Percentiles rank a stretch among this genome's conserved stretches.
phyloP scores from a whole-genome alignment of 179 eudicot species.

The Beta corolliflora region DNA sequence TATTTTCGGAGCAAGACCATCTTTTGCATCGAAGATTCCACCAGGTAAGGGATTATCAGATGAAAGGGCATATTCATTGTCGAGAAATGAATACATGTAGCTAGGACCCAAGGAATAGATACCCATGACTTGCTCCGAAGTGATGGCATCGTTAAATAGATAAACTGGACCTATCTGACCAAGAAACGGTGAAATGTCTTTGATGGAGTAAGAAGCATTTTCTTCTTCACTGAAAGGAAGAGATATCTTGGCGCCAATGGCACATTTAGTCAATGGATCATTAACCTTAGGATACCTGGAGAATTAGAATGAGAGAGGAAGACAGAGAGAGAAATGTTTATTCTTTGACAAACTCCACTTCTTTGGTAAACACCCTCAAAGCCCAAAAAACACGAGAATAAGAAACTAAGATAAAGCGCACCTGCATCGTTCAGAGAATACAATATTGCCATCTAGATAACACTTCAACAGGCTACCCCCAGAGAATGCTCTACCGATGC shows the following conservation, averaged over 20 bases:
- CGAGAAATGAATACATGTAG: constrained; percentile 97
- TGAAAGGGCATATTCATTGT: constrained; percentile 58
- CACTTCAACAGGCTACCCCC: constrained; percentile 94
- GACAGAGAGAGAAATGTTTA: not conserved
- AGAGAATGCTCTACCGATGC: constrained; percentile 94
- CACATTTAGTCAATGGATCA: constrained; percentile 72
- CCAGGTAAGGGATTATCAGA: constrained; percentile 70
- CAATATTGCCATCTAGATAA: constrained; percentile 81
- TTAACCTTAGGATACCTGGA: constrained; percentile 83
- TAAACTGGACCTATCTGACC: constrained; percentile 99
- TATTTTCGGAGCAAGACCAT: constrained; percentile 89
- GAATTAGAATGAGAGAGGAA: not conserved
- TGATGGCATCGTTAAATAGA: constrained; percentile 77
- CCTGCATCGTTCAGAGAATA: constrained; percentile 97
- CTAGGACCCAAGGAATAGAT: constrained; percentile 94
- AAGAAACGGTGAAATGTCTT: constrained; percentile 73
- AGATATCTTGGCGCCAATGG: constrained; percentile 69
- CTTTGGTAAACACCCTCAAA: not conserved
- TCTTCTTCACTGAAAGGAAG: constrained; percentile 68
- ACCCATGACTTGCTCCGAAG: constrained; percentile 85
- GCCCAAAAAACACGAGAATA: not conserved
- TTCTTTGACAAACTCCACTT: not conserved
- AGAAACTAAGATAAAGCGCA: constrained; percentile 21
- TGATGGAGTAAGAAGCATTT: constrained; percentile 45
- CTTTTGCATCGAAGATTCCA: constrained; percentile 88